Evolutionary conservation across 2,329 filamentous ascomycete species (phyloP), one percentile per base, ranked within the genome.

Genomic region (Pyrenophora seminiperda): DNA sequence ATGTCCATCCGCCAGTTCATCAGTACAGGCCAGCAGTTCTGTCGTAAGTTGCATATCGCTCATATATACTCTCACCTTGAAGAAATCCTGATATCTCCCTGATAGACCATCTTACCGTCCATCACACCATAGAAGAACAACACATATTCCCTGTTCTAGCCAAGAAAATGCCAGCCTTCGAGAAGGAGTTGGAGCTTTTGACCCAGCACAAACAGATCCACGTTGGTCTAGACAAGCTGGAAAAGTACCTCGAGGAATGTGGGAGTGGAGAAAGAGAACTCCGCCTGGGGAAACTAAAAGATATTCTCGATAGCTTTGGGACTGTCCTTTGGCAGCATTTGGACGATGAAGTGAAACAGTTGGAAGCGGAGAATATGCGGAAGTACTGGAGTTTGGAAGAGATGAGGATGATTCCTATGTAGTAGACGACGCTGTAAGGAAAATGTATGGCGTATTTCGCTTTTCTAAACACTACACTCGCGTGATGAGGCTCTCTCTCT

Each of bases 301-400:
- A 72, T 29, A 81, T 89, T 64, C 86, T 96, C 85, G 89, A 95
- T 71, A 73, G 72, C 4, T 96, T 92, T 83, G 89, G 89, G 9
- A 77, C 79, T 7, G 89, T 96, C 56, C 71, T 96, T 40, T 93
- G 90, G 89, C 77, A 76, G 65, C 91, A 96, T 79, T 75, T 96
- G 53, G 89, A 94, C 63, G 86, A 92, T 62, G 91, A 96, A 79
- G 91, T 96, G 6, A 77, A 79, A 71, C 83, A 88, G 59, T 73
- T 96, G 24, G 83, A 87, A 2, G 91, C 91, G 36, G 89, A 94
- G 72, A 95, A 93, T 70, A 96, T 96, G 91, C 81, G 90, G 61
- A 84, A 79, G 72, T 91, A 89, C 72, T 96, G 90, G 89, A 88
- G 79, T 0, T 61, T 85, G 53, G 84, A 89, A 38, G 91, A 96